Conservation (phyloP, 2,329 filamentous ascomycete genomes). For the Akanthomyces uredinophilus region DNA sequence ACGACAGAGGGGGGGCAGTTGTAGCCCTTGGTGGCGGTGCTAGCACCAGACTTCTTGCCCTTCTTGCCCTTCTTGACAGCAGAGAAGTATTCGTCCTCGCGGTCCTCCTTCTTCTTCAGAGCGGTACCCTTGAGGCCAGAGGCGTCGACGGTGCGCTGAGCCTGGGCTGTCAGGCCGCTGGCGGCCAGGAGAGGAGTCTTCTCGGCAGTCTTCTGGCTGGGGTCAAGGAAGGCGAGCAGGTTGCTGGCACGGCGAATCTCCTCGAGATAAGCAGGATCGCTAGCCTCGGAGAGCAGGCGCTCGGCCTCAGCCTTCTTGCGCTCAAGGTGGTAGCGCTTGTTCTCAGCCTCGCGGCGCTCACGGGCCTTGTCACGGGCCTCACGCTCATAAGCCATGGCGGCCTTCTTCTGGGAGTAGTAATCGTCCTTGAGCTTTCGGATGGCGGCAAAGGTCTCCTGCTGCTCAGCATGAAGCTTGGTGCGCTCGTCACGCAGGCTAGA, state of each 20-base stretch:
- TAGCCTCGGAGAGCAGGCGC: constrained; percentile 73
- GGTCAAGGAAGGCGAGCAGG: constrained; percentile 88
- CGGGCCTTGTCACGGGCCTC: constrained; percentile 71
- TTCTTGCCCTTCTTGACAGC: constrained; percentile 83
- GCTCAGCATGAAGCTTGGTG: constrained; percentile 74
- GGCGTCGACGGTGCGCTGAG: constrained; percentile 78
- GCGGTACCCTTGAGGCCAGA: constrained; percentile 79
- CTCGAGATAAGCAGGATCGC: constrained; percentile 82
- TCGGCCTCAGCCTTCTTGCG: constrained; percentile 72
- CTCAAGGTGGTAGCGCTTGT: constrained; percentile 65
- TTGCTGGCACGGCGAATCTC: constrained; percentile 83
- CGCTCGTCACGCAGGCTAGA: constrained; percentile 81
- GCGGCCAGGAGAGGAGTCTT: constrained; percentile 60
- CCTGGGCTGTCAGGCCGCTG: constrained; percentile 71
- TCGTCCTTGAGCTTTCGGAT: constrained; percentile 86
- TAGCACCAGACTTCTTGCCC: constrained; percentile 59
- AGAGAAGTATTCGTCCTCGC: constrained; percentile 79
- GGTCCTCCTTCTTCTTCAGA: constrained; percentile 79
- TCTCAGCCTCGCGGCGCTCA: constrained; percentile 77
- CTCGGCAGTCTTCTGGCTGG: constrained; percentile 56
- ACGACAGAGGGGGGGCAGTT: constrained; percentile 88
- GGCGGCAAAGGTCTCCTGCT: constrained; percentile 77
- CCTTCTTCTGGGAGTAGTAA: constrained; percentile 77
- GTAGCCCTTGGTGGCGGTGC: constrained; percentile 54
- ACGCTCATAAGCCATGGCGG: constrained; percentile 76